Conservation (phyloP, 1,139 yeast genomes). For the Torulaspora globosa region DNA sequence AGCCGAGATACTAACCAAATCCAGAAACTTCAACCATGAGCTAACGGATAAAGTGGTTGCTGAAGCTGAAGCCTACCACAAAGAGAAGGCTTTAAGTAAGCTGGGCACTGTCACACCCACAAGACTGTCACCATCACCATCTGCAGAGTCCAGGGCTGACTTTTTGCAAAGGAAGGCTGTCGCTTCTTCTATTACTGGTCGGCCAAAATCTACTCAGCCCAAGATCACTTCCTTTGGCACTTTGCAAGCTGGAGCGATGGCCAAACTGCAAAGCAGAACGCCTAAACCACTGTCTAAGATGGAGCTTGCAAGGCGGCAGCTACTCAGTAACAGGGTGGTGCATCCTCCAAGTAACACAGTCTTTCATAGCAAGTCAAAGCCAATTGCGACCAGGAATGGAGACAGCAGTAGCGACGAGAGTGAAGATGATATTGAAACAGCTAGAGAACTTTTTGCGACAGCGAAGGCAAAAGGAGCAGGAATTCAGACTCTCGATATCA, state of each 20-base stretch:
- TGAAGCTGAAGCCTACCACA: slow-evolving; percentile 45
- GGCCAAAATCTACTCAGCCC: slow-evolving; percentile 42
- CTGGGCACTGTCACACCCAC: slow-evolving; percentile 8
- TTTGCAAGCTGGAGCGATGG: slow-evolving; percentile 36
- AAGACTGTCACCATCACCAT: slow-evolving; percentile 8
- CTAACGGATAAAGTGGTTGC: slow-evolving; percentile 51
- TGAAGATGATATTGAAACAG: slow-evolving; percentile 36
- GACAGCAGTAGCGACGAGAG: slow-evolving; percentile 39
- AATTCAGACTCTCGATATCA: slow-evolving; percentile 37
- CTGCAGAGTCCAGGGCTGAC: slow-evolving; percentile 29
- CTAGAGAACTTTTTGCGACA: slow-evolving; percentile 37
- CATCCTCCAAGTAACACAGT: slow-evolving; percentile 82
- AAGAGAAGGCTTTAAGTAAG: slow-evolving; percentile 27
- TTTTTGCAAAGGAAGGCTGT: slow-evolving; percentile 32
- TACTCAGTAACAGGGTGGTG: slow-evolving; percentile 35
- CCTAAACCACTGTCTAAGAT: slow-evolving; percentile 39
- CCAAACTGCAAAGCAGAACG: slow-evolving; percentile 43
- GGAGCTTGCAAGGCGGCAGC: slow-evolving; percentile 40
- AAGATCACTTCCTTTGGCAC: slow-evolving; percentile 48
- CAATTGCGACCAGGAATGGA: slow-evolving; percentile 16
- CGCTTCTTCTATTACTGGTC: slow-evolving; percentile 31
- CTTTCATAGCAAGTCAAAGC: slow-evolving; percentile 46
- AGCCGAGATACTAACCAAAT: slow-evolving; percentile 52
- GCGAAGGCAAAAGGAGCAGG: slow-evolving; percentile 31
- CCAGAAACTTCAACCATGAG: slow-evolving; percentile 49